A percentile compares a stretch with the other conserved stretches of the same genome.
These are phyloP conservation scores for Drechslera avenae DNA, from an alignment of 2,329 filamentous ascomycete species.

Conservation along the genomic window DNA sequence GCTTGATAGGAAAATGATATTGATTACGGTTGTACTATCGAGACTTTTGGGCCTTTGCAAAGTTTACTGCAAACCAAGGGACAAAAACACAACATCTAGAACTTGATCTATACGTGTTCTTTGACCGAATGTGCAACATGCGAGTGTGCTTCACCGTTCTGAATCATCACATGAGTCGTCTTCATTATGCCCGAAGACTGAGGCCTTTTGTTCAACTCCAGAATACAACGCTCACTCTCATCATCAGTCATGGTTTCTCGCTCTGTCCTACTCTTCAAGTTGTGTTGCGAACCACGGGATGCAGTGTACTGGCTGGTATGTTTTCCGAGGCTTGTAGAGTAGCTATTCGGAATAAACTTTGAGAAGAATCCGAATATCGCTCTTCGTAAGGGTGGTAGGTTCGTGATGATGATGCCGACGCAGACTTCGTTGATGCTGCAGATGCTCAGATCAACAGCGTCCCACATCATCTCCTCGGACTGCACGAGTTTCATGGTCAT, in stretches of 20 bases:
- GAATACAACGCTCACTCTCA: constrained; percentile 10
- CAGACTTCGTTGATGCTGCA: constrained; percentile 20
- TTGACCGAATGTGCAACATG: constrained; percentile 1
- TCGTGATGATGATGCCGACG: constrained; percentile 20
- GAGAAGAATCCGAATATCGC: too few relatives aligned
- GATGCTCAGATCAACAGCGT: constrained; percentile 16
- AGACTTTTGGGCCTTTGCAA: too few relatives aligned
- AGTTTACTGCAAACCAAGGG: too few relatives aligned
- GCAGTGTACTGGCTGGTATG: neutral
- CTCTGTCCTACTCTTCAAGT: neutral
- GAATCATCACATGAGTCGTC: constrained; percentile 8
- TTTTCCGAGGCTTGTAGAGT: neutral
- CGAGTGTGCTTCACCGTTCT: neutral
- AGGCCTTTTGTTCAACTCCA: constrained; percentile 12
- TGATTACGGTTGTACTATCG: too few relatives aligned
- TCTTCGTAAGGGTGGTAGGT: constrained; percentile 20
- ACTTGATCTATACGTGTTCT: neutral
- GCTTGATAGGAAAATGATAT: too few relatives aligned
- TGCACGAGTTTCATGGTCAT: constrained; percentile 7
- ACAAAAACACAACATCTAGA: too few relatives aligned
- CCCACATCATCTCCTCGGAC: constrained; percentile 15
- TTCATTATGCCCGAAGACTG: constrained; percentile 4
- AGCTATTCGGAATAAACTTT: too few relatives aligned
- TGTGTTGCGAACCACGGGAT: neutral
- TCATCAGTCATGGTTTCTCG: constrained; percentile 1